Base-by-base conservation (phyloP, 768 basidiomycete genomes). In the Hericium erinaceus region DNA sequence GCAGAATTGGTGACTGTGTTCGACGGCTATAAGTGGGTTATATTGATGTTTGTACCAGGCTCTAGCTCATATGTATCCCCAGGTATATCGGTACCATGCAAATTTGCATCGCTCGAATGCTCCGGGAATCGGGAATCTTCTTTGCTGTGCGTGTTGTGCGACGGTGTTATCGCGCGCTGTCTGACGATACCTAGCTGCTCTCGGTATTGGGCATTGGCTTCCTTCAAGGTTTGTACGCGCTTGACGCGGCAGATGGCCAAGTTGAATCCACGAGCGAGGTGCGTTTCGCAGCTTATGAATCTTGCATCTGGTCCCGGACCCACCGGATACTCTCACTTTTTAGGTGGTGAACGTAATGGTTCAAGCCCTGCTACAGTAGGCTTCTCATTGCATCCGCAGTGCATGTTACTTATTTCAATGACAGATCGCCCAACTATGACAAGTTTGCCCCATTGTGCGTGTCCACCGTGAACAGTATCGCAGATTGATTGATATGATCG, bases 61-160 rank as follows among this genome's bases (percentile, higher is more conserved):
- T 13, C 39, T 41, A 48, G 18, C 49, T 20, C 38, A 58, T 11
- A 44, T 39, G 53, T 51, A 33, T 50, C 54, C 50, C 9, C 54
- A 89, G 87, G 65, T 89, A 89, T 64, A 83, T 98, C 49, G 94
- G 94, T 8, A 93, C 88, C 0, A 85, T 97, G 85, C 92, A 95
- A 67, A 92, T 98, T 28, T 95, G 94, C 60, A 84, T 95, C 2
- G 84, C 90, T 18, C 79, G 92, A 12, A 98, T 98, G 94, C 72
- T 98, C 60, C 85, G 88, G 66, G 93, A 98, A 70, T 94, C 92
- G 18, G 86, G 90, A 3, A 77, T 97, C 51, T 95, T 95, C 74
- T 93, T 95, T 70, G 88, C 88, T 54, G 88, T 95, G 64, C 40
- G 79, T 71, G 6, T 2, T 39, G 53, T 18, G 24, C 28, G 44